Percentiles rank a stretch among this genome's conserved stretches.
Conservation (phyloP, 164 flowering plant species). For the Hamamelis virginiana region DNA sequence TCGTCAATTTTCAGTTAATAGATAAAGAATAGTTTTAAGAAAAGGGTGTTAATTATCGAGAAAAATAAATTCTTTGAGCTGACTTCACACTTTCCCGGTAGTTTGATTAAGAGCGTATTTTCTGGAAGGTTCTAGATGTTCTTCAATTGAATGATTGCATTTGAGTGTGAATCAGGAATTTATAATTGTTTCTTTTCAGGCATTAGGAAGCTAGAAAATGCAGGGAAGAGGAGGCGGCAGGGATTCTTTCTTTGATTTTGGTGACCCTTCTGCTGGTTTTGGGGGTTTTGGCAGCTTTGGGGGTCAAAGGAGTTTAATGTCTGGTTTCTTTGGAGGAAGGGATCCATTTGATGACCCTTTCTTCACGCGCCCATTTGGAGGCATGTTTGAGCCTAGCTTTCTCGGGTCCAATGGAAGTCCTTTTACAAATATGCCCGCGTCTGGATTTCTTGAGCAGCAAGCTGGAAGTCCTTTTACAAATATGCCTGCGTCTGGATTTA, state of each 20-base stretch:
- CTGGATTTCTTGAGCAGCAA: conserved; percentile 6
- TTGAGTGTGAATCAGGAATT: background rate
- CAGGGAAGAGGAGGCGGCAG: conserved; percentile 43
- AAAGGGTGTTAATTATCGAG: too few species aligned
- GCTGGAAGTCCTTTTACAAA: conserved; percentile 32
- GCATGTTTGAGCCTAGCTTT: conserved; percentile 41
- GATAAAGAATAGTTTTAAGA: too few species aligned
- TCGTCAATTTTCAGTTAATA: too few species aligned
- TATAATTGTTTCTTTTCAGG: background rate
- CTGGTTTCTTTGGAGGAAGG: conserved; percentile 70
- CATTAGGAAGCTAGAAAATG: conserved; percentile 27
- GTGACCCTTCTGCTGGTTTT: conserved; percentile 45
- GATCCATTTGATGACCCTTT: conserved; percentile 88
- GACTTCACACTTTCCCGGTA: too few species aligned
- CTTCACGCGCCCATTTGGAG: conserved; percentile 55
- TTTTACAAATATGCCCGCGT: conserved; percentile 24
- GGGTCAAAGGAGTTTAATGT: conserved; percentile 43
- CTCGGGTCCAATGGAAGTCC: conserved; percentile 37
- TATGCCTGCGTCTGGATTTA: conserved; percentile 17
- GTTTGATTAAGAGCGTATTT: too few species aligned
- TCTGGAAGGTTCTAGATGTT: too few species aligned
- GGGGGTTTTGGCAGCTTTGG: conserved; percentile 46
- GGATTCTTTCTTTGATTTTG: conserved; percentile 35
- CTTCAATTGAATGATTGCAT: background rate
- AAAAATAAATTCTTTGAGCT: too few species aligned